Conservation (phyloP, 768 basidiomycete genomes). For the Podaxis sp. region DNA sequence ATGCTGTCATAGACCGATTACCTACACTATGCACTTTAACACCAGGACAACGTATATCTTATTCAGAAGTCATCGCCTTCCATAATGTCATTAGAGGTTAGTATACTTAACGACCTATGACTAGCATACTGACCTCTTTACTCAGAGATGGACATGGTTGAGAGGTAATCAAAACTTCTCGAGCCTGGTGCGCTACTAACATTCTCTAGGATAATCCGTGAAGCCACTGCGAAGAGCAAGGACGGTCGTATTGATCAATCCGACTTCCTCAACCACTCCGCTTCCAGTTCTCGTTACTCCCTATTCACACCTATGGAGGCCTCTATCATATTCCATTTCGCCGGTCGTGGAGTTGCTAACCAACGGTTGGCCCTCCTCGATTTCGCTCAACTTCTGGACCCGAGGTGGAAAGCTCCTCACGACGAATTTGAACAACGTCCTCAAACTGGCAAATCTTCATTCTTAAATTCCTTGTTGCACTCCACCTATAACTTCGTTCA, state of each 20-base stretch:
- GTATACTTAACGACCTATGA: constrained; percentile 23
- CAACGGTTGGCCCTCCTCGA: constrained; percentile 83
- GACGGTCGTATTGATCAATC: constrained; percentile 94
- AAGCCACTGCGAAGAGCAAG: constrained; percentile 85
- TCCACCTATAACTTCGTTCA: constrained; percentile 86
- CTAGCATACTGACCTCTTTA: constrained; percentile 8
- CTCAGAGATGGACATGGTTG: constrained; percentile 94
- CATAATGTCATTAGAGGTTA: constrained; percentile 91
- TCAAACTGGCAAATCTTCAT: constrained; percentile 32
- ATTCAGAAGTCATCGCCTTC: constrained; percentile 96
- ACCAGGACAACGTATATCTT: constrained; percentile 89
- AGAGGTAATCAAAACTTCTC: constrained; percentile 51
- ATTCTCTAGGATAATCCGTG: constrained; percentile 70
- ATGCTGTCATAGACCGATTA: constrained; percentile 87
- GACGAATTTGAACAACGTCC: constrained; percentile 43
- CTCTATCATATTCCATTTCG: constrained; percentile 98
- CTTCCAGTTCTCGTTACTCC: constrained; percentile 86
- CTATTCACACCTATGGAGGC: constrained; percentile 98
- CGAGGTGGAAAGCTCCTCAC: constrained; percentile 78
- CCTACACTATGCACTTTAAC: constrained; percentile 90
- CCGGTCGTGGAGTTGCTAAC: constrained; percentile 69
- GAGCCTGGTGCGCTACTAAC: neutral
- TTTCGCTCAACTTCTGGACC: constrained; percentile 91
- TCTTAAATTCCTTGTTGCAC: constrained; percentile 57
- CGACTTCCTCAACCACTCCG: constrained; percentile 93